Conservation (phyloP, 371 early-diverging fungal genomes). For the Mortierella sp. region DNA sequence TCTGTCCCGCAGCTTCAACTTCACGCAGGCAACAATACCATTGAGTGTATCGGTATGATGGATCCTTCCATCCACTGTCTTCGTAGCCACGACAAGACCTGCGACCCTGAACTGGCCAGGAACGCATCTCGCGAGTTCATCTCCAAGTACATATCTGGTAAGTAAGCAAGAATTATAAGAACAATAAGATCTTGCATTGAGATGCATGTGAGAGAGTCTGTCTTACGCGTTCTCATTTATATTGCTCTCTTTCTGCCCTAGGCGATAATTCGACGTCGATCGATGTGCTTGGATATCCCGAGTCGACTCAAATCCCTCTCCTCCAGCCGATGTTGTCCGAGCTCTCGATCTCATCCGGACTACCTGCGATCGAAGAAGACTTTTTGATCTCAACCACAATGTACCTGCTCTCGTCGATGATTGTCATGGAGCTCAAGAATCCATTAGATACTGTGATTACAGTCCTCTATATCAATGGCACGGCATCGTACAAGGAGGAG, state of each 20-base stretch:
- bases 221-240: background rate
- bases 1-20: slow-evolving; percentile 25
- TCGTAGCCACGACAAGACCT: slow-evolving; percentile 24
- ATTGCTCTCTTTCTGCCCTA: background rate
- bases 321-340: slow-evolving; percentile 47
- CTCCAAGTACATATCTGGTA: slow-evolving; percentile 56
- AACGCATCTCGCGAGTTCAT: slow-evolving; percentile 47
- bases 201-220: background rate
- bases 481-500: slow-evolving; percentile 50
- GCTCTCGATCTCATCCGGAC: slow-evolving; percentile 28
- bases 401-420: slow-evolving; percentile 33
- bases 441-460: slow-evolving; percentile 46
- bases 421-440: slow-evolving; percentile 45
- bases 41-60: slow-evolving; percentile 52
- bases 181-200: background rate
- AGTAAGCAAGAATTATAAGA: background rate
- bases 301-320: slow-evolving; percentile 40
- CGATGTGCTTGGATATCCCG: slow-evolving; percentile 37
- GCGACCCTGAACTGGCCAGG: slow-evolving; percentile 33
- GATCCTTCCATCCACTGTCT: slow-evolving; percentile 42
- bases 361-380: slow-evolving; percentile 39
- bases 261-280: slow-evolving; percentile 51
- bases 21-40: slow-evolving; percentile 41
- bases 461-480: slow-evolving; percentile 50
- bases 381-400: slow-evolving; percentile 52